Evolutionary conservation across 2,329 filamentous ascomycete species (phyloP).

Genomic region (Xylaria sp.): DNA sequence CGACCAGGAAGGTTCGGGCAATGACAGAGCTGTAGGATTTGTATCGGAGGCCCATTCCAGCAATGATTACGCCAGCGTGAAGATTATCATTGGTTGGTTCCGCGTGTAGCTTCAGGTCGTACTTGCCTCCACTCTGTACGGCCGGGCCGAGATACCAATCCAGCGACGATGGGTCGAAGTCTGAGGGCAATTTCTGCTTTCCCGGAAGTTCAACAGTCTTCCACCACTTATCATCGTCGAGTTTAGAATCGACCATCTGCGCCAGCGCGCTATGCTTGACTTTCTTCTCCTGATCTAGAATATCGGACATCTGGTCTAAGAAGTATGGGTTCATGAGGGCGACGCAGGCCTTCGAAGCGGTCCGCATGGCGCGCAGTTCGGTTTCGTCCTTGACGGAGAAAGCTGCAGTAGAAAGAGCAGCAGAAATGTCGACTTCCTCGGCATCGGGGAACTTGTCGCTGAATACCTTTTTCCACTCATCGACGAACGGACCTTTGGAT

Average conservation of each 20-base stretch:
- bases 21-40: slow-evolving; percentile 95
- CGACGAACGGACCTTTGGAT: slow-evolving; percentile 87
- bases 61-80: slow-evolving; percentile 92
- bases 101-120: slow-evolving; percentile 84
- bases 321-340: slow-evolving; percentile 97
- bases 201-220: slow-evolving; percentile 77
- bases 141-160: slow-evolving; percentile 94
- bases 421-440: slow-evolving; percentile 87
- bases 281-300: slow-evolving; percentile 96
- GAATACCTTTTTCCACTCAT: slow-evolving; percentile 93
- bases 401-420: slow-evolving; percentile 82
- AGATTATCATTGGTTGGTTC: slow-evolving; percentile 84
- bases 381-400: slow-evolving; percentile 95
- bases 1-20: slow-evolving; percentile 93
- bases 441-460: slow-evolving; percentile 82
- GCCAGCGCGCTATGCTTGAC: slow-evolving; percentile 88
- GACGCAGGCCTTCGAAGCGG: slow-evolving; percentile 92
- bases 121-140: slow-evolving; percentile 95
- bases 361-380: slow-evolving; percentile 92
- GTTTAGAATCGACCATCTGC: slow-evolving; percentile 89
- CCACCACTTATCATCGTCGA: slow-evolving; percentile 95
- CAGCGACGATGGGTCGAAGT: slow-evolving; percentile 88
- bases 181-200: slow-evolving; percentile 80
- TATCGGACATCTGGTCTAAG: slow-evolving; percentile 96
- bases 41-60: slow-evolving; percentile 91